Percentiles rank a stretch among this genome's conserved stretches.
These are phyloP conservation scores for Marasmius sp. DNA, from an alignment of 1,284 basidiomycete species.

Conservation along the genomic window DNA sequence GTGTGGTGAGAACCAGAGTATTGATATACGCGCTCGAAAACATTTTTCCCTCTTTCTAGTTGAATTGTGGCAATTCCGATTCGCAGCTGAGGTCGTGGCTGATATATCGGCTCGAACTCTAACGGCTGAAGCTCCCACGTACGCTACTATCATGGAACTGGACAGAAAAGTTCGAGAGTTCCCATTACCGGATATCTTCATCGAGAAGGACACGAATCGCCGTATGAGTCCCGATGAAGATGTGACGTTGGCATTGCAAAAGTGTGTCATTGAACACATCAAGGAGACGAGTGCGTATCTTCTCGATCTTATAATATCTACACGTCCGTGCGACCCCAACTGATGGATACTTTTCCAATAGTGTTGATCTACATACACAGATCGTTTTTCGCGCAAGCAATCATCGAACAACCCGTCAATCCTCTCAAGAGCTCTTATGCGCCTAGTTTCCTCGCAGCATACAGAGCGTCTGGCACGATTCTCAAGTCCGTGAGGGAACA, in stretches of 20 bases:
- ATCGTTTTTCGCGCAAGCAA: constrained; percentile 68
- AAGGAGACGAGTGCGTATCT: constrained; percentile 55
- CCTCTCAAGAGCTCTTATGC: constrained; percentile 60
- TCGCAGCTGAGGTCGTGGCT: constrained; percentile 63
- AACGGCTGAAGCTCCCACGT: constrained; percentile 61
- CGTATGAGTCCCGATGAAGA: constrained; percentile 20
- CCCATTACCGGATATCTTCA: constrained; percentile 48
- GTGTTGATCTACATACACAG: constrained; percentile 70
- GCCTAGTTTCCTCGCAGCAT: constrained; percentile 65
- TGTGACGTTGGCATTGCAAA: constrained; percentile 42
- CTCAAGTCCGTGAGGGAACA: constrained; percentile 57
- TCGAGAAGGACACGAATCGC: constrained; percentile 28
- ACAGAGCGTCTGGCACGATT: constrained; percentile 55
- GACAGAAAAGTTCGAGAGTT: constrained; percentile 71
- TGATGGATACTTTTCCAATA: constrained; percentile 23
- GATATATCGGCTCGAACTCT: constrained; percentile 65
- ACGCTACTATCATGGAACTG: constrained; percentile 69
- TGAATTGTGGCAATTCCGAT: constrained; percentile 60
- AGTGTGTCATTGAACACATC: constrained; percentile 51
- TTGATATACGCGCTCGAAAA: constrained; percentile 7
- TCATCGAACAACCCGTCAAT: constrained; percentile 59
- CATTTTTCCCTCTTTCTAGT: constrained; percentile 33
- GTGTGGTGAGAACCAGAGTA: not conserved
- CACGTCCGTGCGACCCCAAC: not conserved
- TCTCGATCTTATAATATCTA: constrained; percentile 5